phyloP scores from a whole-genome alignment of 371 early-diverging fungal species.

The Homolaphlyctis polyrhiza region DNA sequence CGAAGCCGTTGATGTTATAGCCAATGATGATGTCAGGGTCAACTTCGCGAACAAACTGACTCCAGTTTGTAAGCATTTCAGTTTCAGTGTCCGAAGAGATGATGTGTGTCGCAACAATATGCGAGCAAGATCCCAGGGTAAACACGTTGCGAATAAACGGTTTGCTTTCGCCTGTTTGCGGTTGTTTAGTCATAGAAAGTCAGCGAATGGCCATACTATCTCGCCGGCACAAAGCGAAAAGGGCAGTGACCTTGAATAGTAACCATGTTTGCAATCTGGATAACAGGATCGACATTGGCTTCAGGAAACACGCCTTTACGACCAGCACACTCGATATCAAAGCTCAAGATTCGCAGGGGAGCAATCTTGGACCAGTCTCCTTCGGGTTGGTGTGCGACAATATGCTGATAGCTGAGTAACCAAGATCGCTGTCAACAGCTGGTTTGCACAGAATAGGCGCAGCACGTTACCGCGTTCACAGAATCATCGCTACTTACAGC shows the following conservation, averaged over 20 bases:
- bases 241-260: slow-evolving; percentile 67
- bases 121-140: slow-evolving; percentile 82
- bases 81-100: slow-evolving; percentile 79
- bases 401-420: slow-evolving; percentile 19
- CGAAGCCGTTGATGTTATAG: slow-evolving; percentile 98
- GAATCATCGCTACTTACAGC: slow-evolving; percentile 31
- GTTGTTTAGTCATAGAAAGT: slow-evolving; percentile 5
- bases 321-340: slow-evolving; percentile 99
- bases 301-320: slow-evolving; percentile 97
- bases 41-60: slow-evolving; percentile 74
- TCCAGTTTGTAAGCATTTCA: slow-evolving; percentile 85
- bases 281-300: slow-evolving; percentile 93
- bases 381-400: slow-evolving; percentile 83
- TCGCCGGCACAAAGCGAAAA: not conserved
- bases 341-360: slow-evolving; percentile 93
- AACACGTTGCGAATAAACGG: slow-evolving; percentile 94
- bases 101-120: slow-evolving; percentile 92
- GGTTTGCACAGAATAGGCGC: not conserved
- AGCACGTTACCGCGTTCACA: not conserved
- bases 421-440: not conserved
- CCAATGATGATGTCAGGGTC: slow-evolving; percentile 99
- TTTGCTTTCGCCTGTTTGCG: slow-evolving; percentile 58
- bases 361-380: slow-evolving; percentile 93
- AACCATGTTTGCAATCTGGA: slow-evolving; percentile 98
- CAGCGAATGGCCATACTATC: not conserved